These are phyloP conservation scores for Rhizophagus clarus DNA, from an alignment of 192 early-diverging fungal species.

Conservation along the genomic window DNA sequence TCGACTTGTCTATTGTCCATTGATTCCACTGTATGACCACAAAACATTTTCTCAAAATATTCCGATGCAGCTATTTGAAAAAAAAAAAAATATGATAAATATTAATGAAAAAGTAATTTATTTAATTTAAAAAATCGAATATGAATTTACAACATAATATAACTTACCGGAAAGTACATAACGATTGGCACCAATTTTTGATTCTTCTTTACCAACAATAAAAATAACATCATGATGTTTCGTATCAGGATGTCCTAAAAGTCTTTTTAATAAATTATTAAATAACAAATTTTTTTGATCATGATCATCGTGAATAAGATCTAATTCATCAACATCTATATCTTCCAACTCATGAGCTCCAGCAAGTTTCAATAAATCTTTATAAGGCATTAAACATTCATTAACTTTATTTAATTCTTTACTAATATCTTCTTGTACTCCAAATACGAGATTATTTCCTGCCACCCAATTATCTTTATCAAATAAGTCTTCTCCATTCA, in stretches of 20 bases:
- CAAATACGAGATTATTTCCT: background rate
- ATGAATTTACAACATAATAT: too few species aligned
- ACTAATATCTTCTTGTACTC: background rate
- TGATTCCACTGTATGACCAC: background rate
- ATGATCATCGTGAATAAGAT: background rate
- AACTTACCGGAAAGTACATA: slow-evolving; percentile 16
- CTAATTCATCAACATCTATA: background rate
- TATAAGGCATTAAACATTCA: background rate
- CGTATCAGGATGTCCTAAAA: background rate
- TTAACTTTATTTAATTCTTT: background rate
- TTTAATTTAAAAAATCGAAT: too few species aligned
- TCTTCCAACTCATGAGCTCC: background rate
- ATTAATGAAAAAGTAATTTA: background rate
- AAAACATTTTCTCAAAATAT: background rate
- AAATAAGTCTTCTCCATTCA: background rate
- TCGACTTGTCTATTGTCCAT: background rate
- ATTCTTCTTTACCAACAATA: background rate
- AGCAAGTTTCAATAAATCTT: background rate
- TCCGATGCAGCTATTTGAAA: background rate
- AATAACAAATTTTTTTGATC: background rate
- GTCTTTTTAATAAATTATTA: background rate
- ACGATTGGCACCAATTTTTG: background rate
- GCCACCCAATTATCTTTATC: background rate
- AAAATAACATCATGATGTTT: slow-evolving; percentile 19
- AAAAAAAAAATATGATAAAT: background rate